Evolutionary conservation across 2,329 filamentous ascomycete genomes (phyloP), one percentile per base, ranked within the genome.

Genomic region (Colletotrichum viniferum): DNA sequence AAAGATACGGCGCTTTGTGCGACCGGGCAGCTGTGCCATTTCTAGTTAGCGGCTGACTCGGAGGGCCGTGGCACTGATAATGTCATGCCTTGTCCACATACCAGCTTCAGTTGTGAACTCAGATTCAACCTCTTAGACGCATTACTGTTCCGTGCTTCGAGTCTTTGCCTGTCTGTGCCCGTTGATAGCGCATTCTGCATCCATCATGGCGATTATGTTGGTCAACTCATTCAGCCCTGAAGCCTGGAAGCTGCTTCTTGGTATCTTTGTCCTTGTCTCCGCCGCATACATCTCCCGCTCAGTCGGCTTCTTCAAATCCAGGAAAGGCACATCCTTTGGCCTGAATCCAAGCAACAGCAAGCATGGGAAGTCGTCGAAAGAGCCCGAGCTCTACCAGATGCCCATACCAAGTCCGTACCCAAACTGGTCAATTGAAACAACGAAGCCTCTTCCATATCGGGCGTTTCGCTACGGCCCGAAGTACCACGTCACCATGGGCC

Each of bases 401-500:
- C 93, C 93, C 2, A 81, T 85, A 1, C 91, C 93, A 6, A 69
- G 84, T 0, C 91, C 94, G 0, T 95, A 94, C 79, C 90, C 91
- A 0, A 83, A 91, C 81, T 96, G 94, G 93, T 91, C 92, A 58
- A 82, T 96, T 43, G 86, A 90, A 28, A 84, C 86, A n/a, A 94
- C 93, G 2, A 93, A 93, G 75, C 94, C 94, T 0, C 89, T 95
- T 0, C 93, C 94, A 0, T 96, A 96, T 84, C 90, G 94, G 7
- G 94, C 94, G 0, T 96, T 96, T 83, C 91, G 93, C 79, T 91
- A 95, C 81, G 94, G 94, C 0, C 94, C 94, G 9, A 94, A 92
- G 76, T 95, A 96, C 82, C 90, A 94, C 80, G 89, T 95, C 73
- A 96, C 92, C 2, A 94, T 96, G 92, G 94, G 94, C 0, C 87